phyloP scores from a whole-genome alignment of 2,329 filamentous ascomycete genomes.

The Fusarium musae region DNA sequence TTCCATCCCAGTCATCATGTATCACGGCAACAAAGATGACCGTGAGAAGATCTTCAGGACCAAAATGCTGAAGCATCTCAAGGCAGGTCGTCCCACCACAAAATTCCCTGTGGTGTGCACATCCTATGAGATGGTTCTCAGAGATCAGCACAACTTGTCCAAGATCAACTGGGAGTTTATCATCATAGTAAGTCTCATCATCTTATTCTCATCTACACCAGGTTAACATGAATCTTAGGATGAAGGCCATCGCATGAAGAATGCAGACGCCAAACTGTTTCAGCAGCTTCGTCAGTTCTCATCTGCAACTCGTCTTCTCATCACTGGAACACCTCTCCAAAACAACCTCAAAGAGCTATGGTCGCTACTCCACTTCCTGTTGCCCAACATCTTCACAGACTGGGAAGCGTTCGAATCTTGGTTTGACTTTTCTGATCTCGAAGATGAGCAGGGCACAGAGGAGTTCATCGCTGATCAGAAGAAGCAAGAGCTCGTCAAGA shows the following conservation, averaged over 20 bases:
- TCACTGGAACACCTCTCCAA: conserved; percentile 93
- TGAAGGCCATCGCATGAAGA: conserved; percentile 97
- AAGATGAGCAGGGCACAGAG: conserved; percentile 82
- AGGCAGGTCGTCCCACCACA: conserved; percentile 65
- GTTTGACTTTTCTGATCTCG: conserved; percentile 95
- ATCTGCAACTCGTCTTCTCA: conserved; percentile 89
- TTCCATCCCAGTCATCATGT: conserved; percentile 86
- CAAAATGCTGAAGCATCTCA: conserved; percentile 76
- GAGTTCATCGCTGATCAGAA: conserved; percentile 83
- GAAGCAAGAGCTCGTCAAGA: conserved; percentile 65
- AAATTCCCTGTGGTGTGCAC: conserved; percentile 94
- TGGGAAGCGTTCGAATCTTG: conserved; percentile 93
- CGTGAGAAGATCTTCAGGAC: conserved; percentile 79
- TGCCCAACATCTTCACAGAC: conserved; percentile 93
- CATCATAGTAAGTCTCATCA: conserved; percentile 74
- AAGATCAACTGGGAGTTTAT: conserved; percentile 97
- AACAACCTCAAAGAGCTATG: conserved; percentile 96
- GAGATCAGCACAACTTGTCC: conserved; percentile 82
- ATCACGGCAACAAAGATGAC: conserved; percentile 85
- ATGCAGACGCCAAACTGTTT: conserved; percentile 92
- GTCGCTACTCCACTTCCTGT: conserved; percentile 92
- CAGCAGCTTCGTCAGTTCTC: conserved; percentile 88
- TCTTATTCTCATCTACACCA: not conserved
- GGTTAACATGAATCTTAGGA: conserved; percentile 64
- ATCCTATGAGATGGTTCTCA: conserved; percentile 95